Evolutionary conservation across 106 monocot species (phyloP).

Genomic region (Hemerocallis citrina): DNA sequence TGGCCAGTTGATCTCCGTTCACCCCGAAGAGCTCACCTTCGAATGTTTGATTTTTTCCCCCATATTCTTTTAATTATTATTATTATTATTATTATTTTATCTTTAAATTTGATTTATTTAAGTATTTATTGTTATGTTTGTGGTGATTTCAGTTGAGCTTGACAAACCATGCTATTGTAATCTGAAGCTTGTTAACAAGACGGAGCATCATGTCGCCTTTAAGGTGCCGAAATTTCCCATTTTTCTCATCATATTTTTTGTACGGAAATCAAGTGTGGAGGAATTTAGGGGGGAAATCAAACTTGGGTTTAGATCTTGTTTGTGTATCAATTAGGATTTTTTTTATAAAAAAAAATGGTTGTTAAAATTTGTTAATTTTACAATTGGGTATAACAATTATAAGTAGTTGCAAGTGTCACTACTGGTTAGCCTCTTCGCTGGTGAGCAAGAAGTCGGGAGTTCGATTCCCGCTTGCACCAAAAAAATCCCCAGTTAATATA

Average conservation of each 20-base stretch:
- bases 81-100: background rate
- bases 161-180: conserved; percentile 71
- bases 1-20: conserved; percentile 44
- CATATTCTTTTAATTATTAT: background rate
- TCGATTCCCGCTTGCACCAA: too few relatives aligned
- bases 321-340: too few relatives aligned
- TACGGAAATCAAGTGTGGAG: background rate
- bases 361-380: background rate
- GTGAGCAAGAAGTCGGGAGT: too few relatives aligned
- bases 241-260: background rate
- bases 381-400: background rate
- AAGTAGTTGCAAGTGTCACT: too few relatives aligned
- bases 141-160: conserved; percentile 62
- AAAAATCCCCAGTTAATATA: too few relatives aligned
- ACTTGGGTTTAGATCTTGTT: too few relatives aligned
- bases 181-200: conserved; percentile 86
- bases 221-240: conserved; percentile 76
- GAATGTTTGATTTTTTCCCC: conserved; percentile 18
- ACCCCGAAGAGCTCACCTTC: conserved; percentile 67
- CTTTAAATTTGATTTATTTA: too few relatives aligned
- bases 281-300: too few relatives aligned
- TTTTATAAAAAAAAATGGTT: too few relatives aligned
- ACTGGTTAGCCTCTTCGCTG: too few relatives aligned
- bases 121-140: too few relatives aligned
- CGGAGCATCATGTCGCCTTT: conserved; percentile 90